Base-by-base conservation (phyloP, 371 early-diverging fungal species). In the Chytridium lagenaria region DNA sequence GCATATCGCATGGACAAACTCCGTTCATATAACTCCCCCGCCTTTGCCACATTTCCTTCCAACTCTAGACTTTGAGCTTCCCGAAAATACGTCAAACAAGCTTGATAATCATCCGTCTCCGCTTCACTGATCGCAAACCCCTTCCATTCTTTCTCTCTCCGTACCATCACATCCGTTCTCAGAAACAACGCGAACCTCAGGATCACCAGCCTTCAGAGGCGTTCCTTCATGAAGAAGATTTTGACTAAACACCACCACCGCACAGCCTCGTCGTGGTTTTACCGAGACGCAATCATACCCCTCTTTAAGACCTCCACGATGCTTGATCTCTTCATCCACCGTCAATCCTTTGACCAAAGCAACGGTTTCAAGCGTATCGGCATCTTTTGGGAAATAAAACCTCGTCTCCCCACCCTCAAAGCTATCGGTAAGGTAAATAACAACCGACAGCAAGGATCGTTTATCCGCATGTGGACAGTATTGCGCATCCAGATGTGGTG, bases 341-440 rank as follows among this genome's bases (percentile, higher is more conserved):
- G 55, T 55, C 7, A 55, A 26, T 10, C 55, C 55, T 28, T 55
- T 55, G 23, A 15, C 10, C 10, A 16, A 7, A 5, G 26, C 26
- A 10, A 10, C 55, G 7, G 55, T 28, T 26, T 55, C 26, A 26
- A 10, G 16, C 30, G 55, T 28, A 10, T 15, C 5, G 7, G 19
- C 16, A 5, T 28, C 55, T 26, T 55, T 55, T 16, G 55, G 55
- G 23, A 16, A 28, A 16, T 28, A 55, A 26, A 55, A 55, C 55
- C 7, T 28, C 26, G 55, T 55, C 30, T 55, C 55, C 55, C 55
- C 55, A 15, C 26, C 55, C 16, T 55, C 55, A 28, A 55, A 55
- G 10, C 26, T 26, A 26, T 55, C 55, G 10, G 19, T 55, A 5
- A 55, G 26, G 30, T 55, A 55, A 10, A 55, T 26, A 26, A 55